Evolutionary conservation across 768 basidiomycete genomes (phyloP), one percentile per base, ranked within the genome.

Genomic region (Neoboletus subvelutipes): DNA sequence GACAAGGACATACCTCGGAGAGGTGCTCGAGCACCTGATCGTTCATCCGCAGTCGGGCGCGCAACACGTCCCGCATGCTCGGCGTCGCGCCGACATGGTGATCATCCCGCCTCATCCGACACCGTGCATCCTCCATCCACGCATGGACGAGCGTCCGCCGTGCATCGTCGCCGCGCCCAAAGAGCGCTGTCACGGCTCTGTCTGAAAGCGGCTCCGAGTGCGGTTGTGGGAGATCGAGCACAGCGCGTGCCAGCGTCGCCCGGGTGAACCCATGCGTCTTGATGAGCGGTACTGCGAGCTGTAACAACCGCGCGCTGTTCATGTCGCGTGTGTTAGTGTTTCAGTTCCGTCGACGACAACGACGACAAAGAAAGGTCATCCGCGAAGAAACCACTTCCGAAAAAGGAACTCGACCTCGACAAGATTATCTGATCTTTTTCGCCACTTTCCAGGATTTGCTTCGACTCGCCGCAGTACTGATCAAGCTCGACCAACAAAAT

Each of bases 251-350:
- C 11, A 92, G 77, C 0, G 88, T 79, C 29, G 83, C 77, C 20
- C 90, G 82, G 12, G 90, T 87, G 69, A 93, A 93, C 10, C 91
- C 91, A 61, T 90, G 80, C 7, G 78, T 78, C 54, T 67, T 69
- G 45, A 93, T 77, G 22, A 91, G 77, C 4, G 88, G 85, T 1
- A 90, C 46, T 0, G 91, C 83, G 29, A 81, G 77, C 59, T 81
- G 78, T 20, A 93, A 72, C 10, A 91, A 76, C 45, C 75, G 69
- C 4, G 64, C 57, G 54, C 58, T 26, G 29, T 13, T 20, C 22
- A 12, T 31, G 17, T 39, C 17, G 36, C 1, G 18, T 9, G 26
- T 10, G 24, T 43, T 20, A 43, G 42, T 12, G 2, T 22, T 13
- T 29, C 10, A 7, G 11, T 13, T 9, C 46, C 5, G 33, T 34